phyloP scores from a whole-genome alignment of 2,329 filamentous ascomycete species.

The Xylariaceae sp. region DNA sequence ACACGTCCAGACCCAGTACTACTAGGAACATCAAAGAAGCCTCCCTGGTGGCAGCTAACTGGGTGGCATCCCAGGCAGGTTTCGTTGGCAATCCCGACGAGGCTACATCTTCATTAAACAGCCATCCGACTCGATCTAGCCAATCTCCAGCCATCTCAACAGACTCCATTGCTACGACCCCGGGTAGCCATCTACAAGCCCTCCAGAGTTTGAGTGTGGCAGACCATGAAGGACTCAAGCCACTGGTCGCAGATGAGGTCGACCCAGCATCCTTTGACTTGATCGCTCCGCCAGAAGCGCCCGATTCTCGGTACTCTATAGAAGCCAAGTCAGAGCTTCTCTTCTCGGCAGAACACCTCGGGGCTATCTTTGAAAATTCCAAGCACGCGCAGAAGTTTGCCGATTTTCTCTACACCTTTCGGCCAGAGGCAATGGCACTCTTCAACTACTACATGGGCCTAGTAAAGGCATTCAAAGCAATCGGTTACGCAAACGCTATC shows the following conservation, averaged over 20 bases:
- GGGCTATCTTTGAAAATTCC: conserved; percentile 60
- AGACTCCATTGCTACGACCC: conserved; percentile 23
- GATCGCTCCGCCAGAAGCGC: conserved; percentile 37
- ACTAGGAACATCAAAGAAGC: conserved; percentile 4
- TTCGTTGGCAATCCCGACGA: conserved; percentile 18
- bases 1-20: conserved; percentile 1
- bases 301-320: conserved; percentile 44
- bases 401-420: conserved; percentile 55
- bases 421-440: conserved; percentile 58
- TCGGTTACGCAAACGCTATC: conserved; percentile 66
- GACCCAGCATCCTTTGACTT: conserved; percentile 40
- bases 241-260: conserved; percentile 35
- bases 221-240: conserved; percentile 33
- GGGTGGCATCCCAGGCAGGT: conserved; percentile 15
- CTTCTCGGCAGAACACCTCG: conserved; percentile 61
- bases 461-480: conserved; percentile 63
- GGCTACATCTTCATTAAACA: conserved; percentile 22
- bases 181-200: conserved; percentile 16
- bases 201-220: conserved; percentile 27
- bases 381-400: conserved; percentile 60
- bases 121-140: conserved; percentile 27
- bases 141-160: conserved; percentile 29
- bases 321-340: conserved; percentile 61
- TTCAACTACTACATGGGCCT: conserved; percentile 69
- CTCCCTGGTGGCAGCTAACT: conserved; percentile 12